These are phyloP conservation scores for Cucumis sativus DNA, from an alignment of 306 rosid species.

Conservation along the genomic window DNA sequence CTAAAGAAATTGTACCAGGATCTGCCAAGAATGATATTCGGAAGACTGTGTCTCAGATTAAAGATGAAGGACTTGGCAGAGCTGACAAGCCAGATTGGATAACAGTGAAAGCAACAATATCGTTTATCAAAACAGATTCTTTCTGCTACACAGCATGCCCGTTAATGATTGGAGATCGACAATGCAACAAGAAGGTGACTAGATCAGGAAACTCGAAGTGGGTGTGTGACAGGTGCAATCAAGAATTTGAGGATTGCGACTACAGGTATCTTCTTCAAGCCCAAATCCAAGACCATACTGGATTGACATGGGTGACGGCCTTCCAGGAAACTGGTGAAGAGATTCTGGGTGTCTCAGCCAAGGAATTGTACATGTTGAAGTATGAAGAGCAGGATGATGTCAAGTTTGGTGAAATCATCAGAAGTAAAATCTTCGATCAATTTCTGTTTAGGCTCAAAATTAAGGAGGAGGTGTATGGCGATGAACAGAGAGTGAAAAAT, in stretches of 20 bases:
- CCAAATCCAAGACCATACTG: slow-evolving; percentile 76
- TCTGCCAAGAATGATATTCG: slow-evolving; percentile 66
- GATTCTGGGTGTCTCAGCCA: slow-evolving; percentile 67
- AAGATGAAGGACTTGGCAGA: slow-evolving; percentile 88
- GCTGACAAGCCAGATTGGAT: slow-evolving; percentile 94
- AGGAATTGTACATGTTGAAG: slow-evolving; percentile 65
- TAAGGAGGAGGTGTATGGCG: slow-evolving; percentile 77
- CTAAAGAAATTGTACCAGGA: slow-evolving; percentile 55
- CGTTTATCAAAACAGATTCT: slow-evolving; percentile 73
- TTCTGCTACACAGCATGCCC: slow-evolving; percentile 98
- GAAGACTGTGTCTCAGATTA: slow-evolving; percentile 83
- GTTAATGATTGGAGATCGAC: slow-evolving; percentile 87
- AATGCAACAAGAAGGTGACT: slow-evolving; percentile 76
- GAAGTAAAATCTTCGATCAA: slow-evolving; percentile 49
- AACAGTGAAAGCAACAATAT: slow-evolving; percentile 65
- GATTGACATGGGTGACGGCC: slow-evolving; percentile 93
- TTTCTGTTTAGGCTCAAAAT: slow-evolving; percentile 71
- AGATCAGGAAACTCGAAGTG: slow-evolving; percentile 48
- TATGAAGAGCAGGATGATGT: slow-evolving; percentile 58
- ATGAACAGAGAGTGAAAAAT: slow-evolving; percentile 80
- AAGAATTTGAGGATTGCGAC: slow-evolving; percentile 85
- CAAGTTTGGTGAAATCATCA: slow-evolving; percentile 50
- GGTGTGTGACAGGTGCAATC: slow-evolving; percentile 93
- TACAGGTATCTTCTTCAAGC: slow-evolving; percentile 97
- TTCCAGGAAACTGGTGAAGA: slow-evolving; percentile 95